phyloP scores from a whole-genome alignment of 2,329 filamentous ascomycete species.

The Nectriaceae sp. region DNA sequence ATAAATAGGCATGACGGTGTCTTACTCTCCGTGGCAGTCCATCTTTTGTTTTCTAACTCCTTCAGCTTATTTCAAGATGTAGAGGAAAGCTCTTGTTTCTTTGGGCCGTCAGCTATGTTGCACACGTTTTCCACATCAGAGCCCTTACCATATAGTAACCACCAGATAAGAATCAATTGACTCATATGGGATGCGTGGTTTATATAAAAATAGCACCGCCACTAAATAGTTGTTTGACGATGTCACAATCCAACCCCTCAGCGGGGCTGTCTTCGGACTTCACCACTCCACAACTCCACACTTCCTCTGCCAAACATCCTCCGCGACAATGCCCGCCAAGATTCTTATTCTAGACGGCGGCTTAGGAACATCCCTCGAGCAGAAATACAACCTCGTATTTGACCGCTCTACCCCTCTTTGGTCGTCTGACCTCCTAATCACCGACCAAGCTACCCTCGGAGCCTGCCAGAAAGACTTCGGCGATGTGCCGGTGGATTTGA shows the following conservation, averaged over 20 bases:
- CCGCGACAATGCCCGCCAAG: slow-evolving; percentile 25
- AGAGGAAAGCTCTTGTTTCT: too few species aligned
- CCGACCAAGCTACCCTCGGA: slow-evolving; percentile 51
- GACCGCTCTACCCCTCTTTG: slow-evolving; percentile 58
- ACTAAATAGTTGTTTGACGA: neutral
- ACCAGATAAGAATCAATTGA: neutral
- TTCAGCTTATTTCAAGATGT: too few species aligned
- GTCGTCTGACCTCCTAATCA: slow-evolving; percentile 67
- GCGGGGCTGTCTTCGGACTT: neutral
- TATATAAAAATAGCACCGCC: neutral
- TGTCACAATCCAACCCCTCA: neutral
- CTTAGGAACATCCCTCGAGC: slow-evolving; percentile 66
- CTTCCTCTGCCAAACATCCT: neutral
- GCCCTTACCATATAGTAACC: neutral
- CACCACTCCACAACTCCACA: too few species aligned
- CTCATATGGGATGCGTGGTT: neutral
- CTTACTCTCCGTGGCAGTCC: too few species aligned
- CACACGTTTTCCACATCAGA: neutral
- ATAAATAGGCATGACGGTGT: too few species aligned
- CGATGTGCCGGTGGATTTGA: slow-evolving; percentile 58
- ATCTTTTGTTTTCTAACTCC: too few species aligned
- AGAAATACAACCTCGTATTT: slow-evolving; percentile 56
- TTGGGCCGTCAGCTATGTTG: too few species aligned
- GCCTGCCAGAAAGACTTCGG: slow-evolving; percentile 59
- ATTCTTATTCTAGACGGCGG: slow-evolving; percentile 65